phyloP scores from a whole-genome alignment of 179 eudicot genomes.

The Dionaea muscipula region DNA sequence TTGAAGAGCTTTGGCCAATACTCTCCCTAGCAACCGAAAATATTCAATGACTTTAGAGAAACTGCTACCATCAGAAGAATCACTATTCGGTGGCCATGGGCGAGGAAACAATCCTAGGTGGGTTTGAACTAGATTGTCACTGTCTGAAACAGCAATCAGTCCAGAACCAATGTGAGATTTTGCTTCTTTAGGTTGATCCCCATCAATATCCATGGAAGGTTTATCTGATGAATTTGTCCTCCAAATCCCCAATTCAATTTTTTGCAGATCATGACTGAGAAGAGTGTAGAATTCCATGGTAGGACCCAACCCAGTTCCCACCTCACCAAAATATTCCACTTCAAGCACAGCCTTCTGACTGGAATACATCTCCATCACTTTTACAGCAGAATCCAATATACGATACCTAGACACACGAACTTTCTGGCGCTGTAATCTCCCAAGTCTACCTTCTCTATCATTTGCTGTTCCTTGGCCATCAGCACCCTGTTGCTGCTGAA shows the following conservation, averaged over 20 bases:
- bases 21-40: constrained; percentile 81
- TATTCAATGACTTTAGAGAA: constrained; percentile 57
- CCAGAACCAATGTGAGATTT: constrained; percentile 13
- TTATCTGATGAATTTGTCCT: constrained; percentile 43
- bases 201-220: constrained; percentile 43
- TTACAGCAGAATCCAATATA: constrained; percentile 93
- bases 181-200: constrained; percentile 21
- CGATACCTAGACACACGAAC: constrained; percentile 93
- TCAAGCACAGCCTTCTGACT: constrained; percentile 97
- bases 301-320: constrained; percentile 98
- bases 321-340: constrained; percentile 99
- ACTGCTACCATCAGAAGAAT: constrained; percentile 50
- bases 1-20: constrained; percentile 98
- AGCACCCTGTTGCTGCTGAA: constrained; percentile 94
- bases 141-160: constrained; percentile 15
- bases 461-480: constrained; percentile 68
- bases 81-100: constrained; percentile 68
- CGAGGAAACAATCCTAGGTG: constrained; percentile 96
- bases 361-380: constrained; percentile 99
- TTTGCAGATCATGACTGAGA: constrained; percentile 87
- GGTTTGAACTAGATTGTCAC: constrained; percentile 44
- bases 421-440: constrained; percentile 93
- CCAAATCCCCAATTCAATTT: constrained; percentile 77
- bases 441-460: constrained; percentile 83
- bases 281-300: constrained; percentile 94